Percentiles rank a stretch among this genome's conserved stretches.
Evolutionary conservation across 768 basidiomycete species (phyloP).

Genomic region (Leccinum sublutescens): DNA sequence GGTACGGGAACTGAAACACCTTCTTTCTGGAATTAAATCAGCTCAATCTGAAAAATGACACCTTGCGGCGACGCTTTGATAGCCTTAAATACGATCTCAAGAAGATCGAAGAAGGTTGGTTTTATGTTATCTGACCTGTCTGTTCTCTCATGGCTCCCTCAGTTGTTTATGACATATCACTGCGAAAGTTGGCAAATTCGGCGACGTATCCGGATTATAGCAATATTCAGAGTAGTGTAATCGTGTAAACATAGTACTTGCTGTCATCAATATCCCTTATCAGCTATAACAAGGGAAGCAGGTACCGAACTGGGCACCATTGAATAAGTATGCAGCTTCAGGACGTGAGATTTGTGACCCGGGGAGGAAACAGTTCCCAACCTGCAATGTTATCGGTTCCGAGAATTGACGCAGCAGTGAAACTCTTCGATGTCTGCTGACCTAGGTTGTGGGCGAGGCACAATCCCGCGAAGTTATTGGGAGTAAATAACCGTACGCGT

Average conservation of each 20-base stretch:
- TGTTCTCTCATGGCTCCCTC: constrained; percentile 3
- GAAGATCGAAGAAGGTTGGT: constrained; percentile 81
- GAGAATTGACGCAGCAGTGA: too few species aligned
- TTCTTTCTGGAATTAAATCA: constrained; percentile 27
- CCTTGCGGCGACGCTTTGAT: constrained; percentile 72
- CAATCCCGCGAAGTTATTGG: neutral
- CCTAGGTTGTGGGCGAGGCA: too few species aligned
- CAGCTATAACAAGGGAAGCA: neutral
- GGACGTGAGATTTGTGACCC: too few species aligned
- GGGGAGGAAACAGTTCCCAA: neutral
- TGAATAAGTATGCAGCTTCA: too few species aligned
- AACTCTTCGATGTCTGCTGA: neutral
- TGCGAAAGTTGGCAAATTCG: constrained; percentile 57
- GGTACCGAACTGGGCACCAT: neutral
- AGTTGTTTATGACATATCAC: constrained; percentile 87
- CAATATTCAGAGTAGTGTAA: neutral
- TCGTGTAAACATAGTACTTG: neutral
- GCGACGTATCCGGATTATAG: neutral
- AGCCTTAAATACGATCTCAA: constrained; percentile 85
- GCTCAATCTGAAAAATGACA: constrained; percentile 83
- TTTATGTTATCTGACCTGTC: neutral
- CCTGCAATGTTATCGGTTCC: neutral
- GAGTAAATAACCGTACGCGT: too few species aligned
- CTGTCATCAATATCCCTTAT: neutral
- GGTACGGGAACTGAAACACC: constrained; percentile 3